Evolutionary conservation across 345 rosid genomes (phyloP).

Genomic region (Diplotaxis tenuifolia): DNA sequence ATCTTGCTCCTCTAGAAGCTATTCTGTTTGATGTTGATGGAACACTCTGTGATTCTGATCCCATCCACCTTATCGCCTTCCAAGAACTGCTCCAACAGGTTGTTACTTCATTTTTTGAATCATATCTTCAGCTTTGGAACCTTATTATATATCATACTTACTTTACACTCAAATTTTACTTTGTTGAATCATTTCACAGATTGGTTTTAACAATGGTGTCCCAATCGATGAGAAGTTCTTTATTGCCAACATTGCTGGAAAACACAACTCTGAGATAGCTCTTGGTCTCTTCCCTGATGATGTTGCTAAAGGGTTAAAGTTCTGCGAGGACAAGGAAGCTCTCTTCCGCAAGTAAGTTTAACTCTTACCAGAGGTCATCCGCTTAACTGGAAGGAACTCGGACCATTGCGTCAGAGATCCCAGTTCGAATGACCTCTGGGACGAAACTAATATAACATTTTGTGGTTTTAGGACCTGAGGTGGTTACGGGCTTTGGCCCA

Average conservation of each 20-base stretch:
- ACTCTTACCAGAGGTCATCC: too few relatives aligned
- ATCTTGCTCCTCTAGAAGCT: constrained; percentile 73
- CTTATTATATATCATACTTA: neutral
- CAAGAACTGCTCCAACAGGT: constrained; percentile 77
- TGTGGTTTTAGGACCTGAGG: too few relatives aligned
- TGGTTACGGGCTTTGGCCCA: too few relatives aligned
- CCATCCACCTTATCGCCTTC: constrained; percentile 69
- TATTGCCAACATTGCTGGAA: constrained; percentile 66
- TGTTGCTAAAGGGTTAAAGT: constrained; percentile 54
- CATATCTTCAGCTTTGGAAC: neutral
- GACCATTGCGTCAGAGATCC: too few relatives aligned
- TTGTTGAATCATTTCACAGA: constrained; percentile 43
- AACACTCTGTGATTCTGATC: constrained; percentile 95
- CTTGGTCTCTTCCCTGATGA: constrained; percentile 62
- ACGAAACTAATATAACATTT: too few relatives aligned
- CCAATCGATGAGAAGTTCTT: constrained; percentile 82
- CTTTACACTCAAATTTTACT: neutral
- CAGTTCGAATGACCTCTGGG: too few relatives aligned
- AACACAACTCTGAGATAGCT: constrained; percentile 78
- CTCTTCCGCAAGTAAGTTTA: constrained; percentile 60
- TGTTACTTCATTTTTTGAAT: constrained; percentile 25
- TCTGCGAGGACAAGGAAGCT: constrained; percentile 79
- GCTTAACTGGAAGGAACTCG: too few relatives aligned
- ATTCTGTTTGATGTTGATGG: constrained; percentile 93
- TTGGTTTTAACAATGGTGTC: constrained; percentile 81